Conservation (phyloP, 1,284 basidiomycete genomes). For the Thecaphora thlaspeos region DNA sequence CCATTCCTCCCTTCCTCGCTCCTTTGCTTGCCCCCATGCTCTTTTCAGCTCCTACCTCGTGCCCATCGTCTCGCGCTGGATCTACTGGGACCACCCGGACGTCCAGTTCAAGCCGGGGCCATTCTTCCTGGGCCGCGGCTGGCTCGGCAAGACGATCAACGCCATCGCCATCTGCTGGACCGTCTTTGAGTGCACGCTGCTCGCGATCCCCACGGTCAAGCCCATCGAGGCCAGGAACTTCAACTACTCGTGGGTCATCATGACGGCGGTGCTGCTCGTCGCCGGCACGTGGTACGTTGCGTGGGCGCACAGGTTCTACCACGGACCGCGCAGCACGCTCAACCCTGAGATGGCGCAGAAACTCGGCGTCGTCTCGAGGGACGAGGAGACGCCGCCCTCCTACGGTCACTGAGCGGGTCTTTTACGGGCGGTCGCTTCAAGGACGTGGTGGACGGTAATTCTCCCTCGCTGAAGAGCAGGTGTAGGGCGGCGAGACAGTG, state of each 20-base stretch:
- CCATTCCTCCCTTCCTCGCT: too few relatives aligned
- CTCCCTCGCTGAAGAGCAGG: too few relatives aligned
- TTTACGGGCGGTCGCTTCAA: too few relatives aligned
- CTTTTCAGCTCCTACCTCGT: constrained; percentile 62
- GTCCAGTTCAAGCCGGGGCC: constrained; percentile 80
- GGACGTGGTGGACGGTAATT: too few relatives aligned
- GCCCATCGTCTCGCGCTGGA: constrained; percentile 63
- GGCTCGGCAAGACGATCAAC: constrained; percentile 69
- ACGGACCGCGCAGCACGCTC: constrained; percentile 57
- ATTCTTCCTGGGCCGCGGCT: constrained; percentile 76
- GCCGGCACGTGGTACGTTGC: constrained; percentile 60
- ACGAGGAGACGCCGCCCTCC: constrained; percentile 17
- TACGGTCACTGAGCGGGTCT: too few relatives aligned
- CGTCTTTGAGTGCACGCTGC: constrained; percentile 54
- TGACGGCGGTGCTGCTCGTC: constrained; percentile 58
- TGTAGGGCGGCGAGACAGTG: too few relatives aligned
- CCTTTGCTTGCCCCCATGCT: too few relatives aligned
- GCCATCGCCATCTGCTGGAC: constrained; percentile 66
- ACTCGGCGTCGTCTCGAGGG: constrained; percentile 40
- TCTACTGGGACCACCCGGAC: constrained; percentile 77
- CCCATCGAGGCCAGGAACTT: constrained; percentile 36
- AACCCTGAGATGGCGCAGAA: constrained; percentile 40
- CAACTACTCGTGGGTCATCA: constrained; percentile 57
- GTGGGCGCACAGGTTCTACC: constrained; percentile 60
- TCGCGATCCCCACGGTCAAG: constrained; percentile 40